Base-by-base conservation (phyloP, 176 grass and related monocot species). In the Tuctoria greenei region DNA sequence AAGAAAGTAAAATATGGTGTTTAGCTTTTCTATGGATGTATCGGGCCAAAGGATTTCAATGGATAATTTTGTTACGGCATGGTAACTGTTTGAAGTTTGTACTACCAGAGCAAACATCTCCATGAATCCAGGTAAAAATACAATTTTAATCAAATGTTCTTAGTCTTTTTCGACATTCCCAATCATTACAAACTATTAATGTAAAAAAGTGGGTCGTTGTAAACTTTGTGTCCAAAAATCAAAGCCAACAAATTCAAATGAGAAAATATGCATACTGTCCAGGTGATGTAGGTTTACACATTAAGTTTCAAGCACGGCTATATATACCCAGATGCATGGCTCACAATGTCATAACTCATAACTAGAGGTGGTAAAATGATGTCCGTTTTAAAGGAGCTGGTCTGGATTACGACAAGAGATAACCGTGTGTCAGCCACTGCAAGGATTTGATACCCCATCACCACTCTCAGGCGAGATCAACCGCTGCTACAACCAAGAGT, bases 301-400 rank as follows among this genome's bases (percentile, higher is more conserved):
- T 54, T 20, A 20, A 20, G 16, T 7, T 51, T 20, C 17, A 51
- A 51, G 47, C 47, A 20, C 20, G 20, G 51, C 10, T 66, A 4
- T n/a, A n/a, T n/a, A n/a, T 55, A 43, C 39, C 1, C 9, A 43
- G 25, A 55, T 55, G 42, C 59, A 23, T 28, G 75, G 58, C 65
- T 47, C 20, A 72, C 26, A 36, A n/a, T n/a, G n/a, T n/a, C n/a
- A n/a, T n/a, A 9, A 64, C 6, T 65, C 18, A 7, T n/a, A 16
- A 62, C 7, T 36, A 49, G 44, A 54, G 17, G 4, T 14, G 7
- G 36, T 18, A n/a, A n/a, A 47, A 10, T 61, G 31, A 40, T 41
- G 40, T 40, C 77, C 18, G 39, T 43, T 81, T 56, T 70, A 70
- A 71, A 64, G 45, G 71, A 71, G 38, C 70, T n/a, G 4, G 21